Base-by-base conservation (phyloP, 208 protist species). In the Wallacemonas sp. region DNA sequence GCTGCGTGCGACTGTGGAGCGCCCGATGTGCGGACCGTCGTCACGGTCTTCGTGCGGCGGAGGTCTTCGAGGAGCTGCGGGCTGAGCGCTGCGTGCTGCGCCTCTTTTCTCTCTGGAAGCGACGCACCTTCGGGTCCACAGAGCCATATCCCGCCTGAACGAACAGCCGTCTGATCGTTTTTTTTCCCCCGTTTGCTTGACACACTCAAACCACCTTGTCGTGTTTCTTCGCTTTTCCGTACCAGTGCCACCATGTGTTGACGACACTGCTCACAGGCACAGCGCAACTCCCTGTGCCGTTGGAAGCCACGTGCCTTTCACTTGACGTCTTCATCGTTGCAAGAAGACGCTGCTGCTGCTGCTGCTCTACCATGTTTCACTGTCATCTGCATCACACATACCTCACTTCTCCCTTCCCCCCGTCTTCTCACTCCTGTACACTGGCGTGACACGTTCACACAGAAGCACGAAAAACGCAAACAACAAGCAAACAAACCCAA, bases 1-100 rank as follows among this genome's bases (percentile, higher is more conserved):
- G 74, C 9, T 87, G 81, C 52, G 49, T 92, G 70, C 84, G 85
- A 38, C 68, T 65, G 38, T 96, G 90, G 87, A 68, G 76, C 4
- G 21, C 34, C 12, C 78, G 85, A 0, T 63, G 70, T 24, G 64
- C 63, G 36, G 64, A 76, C 21, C 29, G 64, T 9, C 70, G 58
- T 41, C 82, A 73, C 44, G 54, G 63, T 19, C 82, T 66, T 21
- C 44, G 84, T 23, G 64, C 76, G 48, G 68, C 66, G 29, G 65
- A 55, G 29, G 72, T 95, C 3, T 61, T 95, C 11, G 39, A 44
- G 61, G 75, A 84, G 46, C 62, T 93, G 60, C 75, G 76, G 14
- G 52, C 55, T 2, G 87, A 95, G 74, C 68, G 61, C 24, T 39
- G 63, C 34, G 62, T 71, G 19, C 70, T 63, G 2, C 17, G n/a